Evolutionary conservation across 371 early-diverging fungal species (phyloP).

Genomic region (Lichtheimia ornata): DNA sequence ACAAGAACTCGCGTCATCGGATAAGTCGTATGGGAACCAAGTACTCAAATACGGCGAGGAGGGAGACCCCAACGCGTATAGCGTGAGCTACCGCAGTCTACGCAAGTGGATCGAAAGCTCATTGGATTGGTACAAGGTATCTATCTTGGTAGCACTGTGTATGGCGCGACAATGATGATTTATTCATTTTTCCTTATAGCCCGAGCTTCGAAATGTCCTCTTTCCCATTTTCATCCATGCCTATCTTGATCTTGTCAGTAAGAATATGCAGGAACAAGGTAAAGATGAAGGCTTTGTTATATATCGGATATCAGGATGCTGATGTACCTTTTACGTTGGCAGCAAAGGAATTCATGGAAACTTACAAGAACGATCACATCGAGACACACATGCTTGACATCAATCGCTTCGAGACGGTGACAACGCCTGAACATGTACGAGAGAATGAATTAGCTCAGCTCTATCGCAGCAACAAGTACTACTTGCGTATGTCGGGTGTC

Average conservation of each 20-base stretch:
- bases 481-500: conserved; percentile 84
- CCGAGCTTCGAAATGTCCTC: conserved; percentile 84
- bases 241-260: conserved; percentile 87
- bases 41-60: conserved; percentile 71
- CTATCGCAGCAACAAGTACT: conserved; percentile 89
- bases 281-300: background rate
- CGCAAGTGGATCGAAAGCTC: conserved; percentile 95
- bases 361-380: conserved; percentile 74
- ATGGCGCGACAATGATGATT: background rate
- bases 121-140: conserved; percentile 89
- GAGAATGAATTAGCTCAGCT: conserved; percentile 82
- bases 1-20: conserved; percentile 21
- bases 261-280: conserved; percentile 69
- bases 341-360: conserved; percentile 72
- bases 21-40: conserved; percentile 47
- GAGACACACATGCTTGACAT: conserved; percentile 77
- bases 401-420: conserved; percentile 64
- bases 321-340: background rate
- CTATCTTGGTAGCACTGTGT: background rate
- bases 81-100: conserved; percentile 76
- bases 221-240: conserved; percentile 96
- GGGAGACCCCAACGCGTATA: conserved; percentile 79
- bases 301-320: background rate
- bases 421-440: conserved; percentile 70
- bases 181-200: conserved; percentile 40